Percentiles rank a stretch among this genome's conserved stretches.
Conservation (phyloP, 805 yeast species). For the Candida boleticola region DNA sequence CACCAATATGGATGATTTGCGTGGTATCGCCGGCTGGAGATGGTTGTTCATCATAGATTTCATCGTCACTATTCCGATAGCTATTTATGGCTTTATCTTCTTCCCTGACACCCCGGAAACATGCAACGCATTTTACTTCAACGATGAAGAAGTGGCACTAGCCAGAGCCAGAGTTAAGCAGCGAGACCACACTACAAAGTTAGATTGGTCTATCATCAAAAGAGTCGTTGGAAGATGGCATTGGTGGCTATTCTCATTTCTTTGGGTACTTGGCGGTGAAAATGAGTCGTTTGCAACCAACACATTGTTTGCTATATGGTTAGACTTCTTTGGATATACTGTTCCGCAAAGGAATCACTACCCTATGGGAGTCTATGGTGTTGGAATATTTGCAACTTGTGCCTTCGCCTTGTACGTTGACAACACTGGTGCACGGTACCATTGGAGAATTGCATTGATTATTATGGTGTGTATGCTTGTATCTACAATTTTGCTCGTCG, state of each 20-base stretch:
- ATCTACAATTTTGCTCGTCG: slow-evolving; percentile 46
- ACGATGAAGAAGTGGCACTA: slow-evolving; percentile 22
- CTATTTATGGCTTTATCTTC: slow-evolving; percentile 52
- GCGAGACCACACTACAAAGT: slow-evolving; percentile 16
- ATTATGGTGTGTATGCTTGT: slow-evolving; percentile 43
- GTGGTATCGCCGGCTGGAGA: slow-evolving; percentile 62
- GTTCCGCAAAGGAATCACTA: slow-evolving; percentile 31
- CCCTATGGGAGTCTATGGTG: slow-evolving; percentile 38
- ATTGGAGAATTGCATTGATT: slow-evolving; percentile 50
- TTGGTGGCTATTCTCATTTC: slow-evolving; percentile 34
- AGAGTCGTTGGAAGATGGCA: slow-evolving; percentile 40
- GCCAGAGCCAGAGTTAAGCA: slow-evolving; percentile 34
- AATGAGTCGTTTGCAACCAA: slow-evolving; percentile 35
- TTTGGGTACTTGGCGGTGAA: slow-evolving; percentile 38
- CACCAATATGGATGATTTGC: slow-evolving; percentile 41
- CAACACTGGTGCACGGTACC: slow-evolving; percentile 35
- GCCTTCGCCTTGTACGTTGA: slow-evolving; percentile 28
- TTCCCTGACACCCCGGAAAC: slow-evolving; percentile 62
- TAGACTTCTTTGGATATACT: slow-evolving; percentile 25
- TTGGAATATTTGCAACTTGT: slow-evolving; percentile 31
- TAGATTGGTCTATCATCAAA: slow-evolving; percentile 36
- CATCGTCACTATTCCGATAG: slow-evolving; percentile 55
- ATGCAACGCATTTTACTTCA: slow-evolving; percentile 23
- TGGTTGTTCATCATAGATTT: slow-evolving; percentile 70
- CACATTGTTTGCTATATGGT: slow-evolving; percentile 33